Percentiles rank a stretch among this genome's conserved stretches.
Evolutionary conservation across 1,284 basidiomycete genomes (phyloP).

Genomic region (Crocinoboletus sp.): DNA sequence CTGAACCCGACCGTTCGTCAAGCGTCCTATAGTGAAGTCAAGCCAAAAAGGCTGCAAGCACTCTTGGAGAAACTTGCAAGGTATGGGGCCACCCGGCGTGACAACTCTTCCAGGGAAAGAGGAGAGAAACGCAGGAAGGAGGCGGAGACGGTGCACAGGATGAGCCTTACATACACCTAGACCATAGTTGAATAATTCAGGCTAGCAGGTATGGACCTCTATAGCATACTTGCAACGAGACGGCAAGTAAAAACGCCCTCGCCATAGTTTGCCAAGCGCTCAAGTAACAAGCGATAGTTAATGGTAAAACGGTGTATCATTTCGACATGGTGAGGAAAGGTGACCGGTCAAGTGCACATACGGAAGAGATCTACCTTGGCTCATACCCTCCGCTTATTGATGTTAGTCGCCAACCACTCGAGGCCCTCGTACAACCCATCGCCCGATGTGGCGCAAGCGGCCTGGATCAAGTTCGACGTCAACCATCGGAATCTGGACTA

Average conservation of each 20-base stretch:
- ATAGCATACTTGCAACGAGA: slow-evolving; percentile 16
- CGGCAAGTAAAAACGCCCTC: slow-evolving; percentile 4
- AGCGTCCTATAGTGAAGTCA: slow-evolving; percentile 67
- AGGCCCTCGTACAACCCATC: slow-evolving; percentile 99
- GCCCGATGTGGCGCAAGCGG: slow-evolving; percentile 98
- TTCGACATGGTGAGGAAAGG: slow-evolving; percentile 38
- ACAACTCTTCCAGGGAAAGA: slow-evolving; percentile 51
- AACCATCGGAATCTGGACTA: slow-evolving; percentile 8
- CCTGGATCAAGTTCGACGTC: slow-evolving; percentile 43
- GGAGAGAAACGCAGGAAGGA: slow-evolving; percentile 73
- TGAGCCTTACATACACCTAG: slow-evolving; percentile 21
- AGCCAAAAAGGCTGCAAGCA: slow-evolving; percentile 69
- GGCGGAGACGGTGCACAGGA: slow-evolving; percentile 68
- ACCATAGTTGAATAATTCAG: slow-evolving; percentile 2
- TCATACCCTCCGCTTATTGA: slow-evolving; percentile 73
- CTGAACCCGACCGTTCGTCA: slow-evolving; percentile 72
- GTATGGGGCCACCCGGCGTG: slow-evolving; percentile 59
- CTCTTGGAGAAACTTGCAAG: slow-evolving; percentile 79
- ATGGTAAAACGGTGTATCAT: slow-evolving; percentile 32
- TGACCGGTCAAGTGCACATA: slow-evolving; percentile 45
- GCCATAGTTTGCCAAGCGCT: slow-evolving; percentile 6
- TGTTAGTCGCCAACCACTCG: slow-evolving; percentile 92
- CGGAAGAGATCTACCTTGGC: slow-evolving; percentile 36
- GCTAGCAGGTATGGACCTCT: slow-evolving; percentile 18
- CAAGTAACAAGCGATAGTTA: slow-evolving; percentile 30